Base-by-base conservation (phyloP, 2,329 filamentous ascomycete genomes). In the Lachnellula willkommii region DNA sequence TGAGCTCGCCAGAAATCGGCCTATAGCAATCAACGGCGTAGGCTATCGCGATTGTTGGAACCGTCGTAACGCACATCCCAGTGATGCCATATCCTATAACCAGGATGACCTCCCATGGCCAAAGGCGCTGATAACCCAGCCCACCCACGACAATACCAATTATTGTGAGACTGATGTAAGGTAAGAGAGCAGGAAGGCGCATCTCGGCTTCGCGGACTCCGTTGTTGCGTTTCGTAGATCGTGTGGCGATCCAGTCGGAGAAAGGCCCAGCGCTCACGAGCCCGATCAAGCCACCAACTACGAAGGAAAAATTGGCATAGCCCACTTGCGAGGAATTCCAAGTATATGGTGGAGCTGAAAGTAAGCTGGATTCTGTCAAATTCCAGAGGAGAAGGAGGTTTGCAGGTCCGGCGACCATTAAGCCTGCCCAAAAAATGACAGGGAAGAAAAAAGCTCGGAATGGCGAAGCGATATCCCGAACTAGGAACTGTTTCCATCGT, bases 1-100 rank as follows among this genome's bases (percentile, higher is more conserved):
- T 82, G 48, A 85, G 71, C 2, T 75, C 77, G 3, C 82, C 82
- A 0, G 82, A 76, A 2, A 85, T 78, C 0, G 82, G 80, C 67
- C 85, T 85, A 69, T 86, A 85, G 37, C 74, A 79, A 65, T 85
- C 83, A 15, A 85, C 76, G 0, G 80, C 77, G 63, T 85, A 84
- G 2, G 72, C 81, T 12, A 73, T 78, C 2, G 73, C 74, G 53
- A 85, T 85, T 11, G 79, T 75, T 0, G 82, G 81, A 4, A 85
- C 69, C 0, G 81, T 80, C 2, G 81, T 77, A 15, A 84, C 81
- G 65, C 84, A 79, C 45, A 85, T 80, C 9, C 67, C 81, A 0
- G 79, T 76, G 56, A 74, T 79, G 5, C 77, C 76, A 64, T 79
- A 85, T 6, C 81, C 82, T 52, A 85, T 72, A 17, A 85, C 74